Evolutionary conservation across 257 asterid species (phyloP).

Genomic region (Lantana camara): DNA sequence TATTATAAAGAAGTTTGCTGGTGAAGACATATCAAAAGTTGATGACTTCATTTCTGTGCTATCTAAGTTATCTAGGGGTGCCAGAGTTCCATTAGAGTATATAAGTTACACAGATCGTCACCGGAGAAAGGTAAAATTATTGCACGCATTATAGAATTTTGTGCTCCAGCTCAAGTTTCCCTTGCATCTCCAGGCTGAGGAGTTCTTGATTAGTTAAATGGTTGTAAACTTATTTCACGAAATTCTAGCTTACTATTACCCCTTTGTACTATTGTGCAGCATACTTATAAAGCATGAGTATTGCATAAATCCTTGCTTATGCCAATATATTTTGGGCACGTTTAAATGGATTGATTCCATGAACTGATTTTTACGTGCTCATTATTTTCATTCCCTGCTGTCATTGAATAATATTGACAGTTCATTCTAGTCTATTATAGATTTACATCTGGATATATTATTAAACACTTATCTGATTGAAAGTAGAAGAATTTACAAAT

Average conservation of each 20-base stretch:
- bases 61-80: constrained; percentile 88
- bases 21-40: constrained; percentile 80
- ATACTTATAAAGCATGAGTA: background rate
- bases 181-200: too few relatives aligned
- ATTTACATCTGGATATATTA: background rate
- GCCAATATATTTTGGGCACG: background rate
- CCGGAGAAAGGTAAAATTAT: constrained; percentile 96
- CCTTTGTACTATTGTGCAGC: background rate
- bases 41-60: constrained; percentile 78
- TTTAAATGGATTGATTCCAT: background rate
- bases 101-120: constrained; percentile 88
- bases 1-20: constrained; percentile 93
- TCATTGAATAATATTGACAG: background rate
- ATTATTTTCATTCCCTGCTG: constrained; percentile 2
- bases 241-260: too few relatives aligned
- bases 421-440: background rate
- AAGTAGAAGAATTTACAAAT: background rate
- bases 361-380: constrained; percentile 12
- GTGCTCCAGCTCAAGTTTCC: too few relatives aligned
- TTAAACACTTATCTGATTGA: constrained; percentile 1
- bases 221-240: too few relatives aligned
- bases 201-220: too few relatives aligned
- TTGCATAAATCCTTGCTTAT: background rate
- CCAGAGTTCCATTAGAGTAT: constrained; percentile 94
- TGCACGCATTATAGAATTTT: too few relatives aligned